Percentiles rank a stretch among this genome's conserved stretches.
Conservation (phyloP, 805 yeast genomes). For the Scheffersomyces ergatensis region DNA sequence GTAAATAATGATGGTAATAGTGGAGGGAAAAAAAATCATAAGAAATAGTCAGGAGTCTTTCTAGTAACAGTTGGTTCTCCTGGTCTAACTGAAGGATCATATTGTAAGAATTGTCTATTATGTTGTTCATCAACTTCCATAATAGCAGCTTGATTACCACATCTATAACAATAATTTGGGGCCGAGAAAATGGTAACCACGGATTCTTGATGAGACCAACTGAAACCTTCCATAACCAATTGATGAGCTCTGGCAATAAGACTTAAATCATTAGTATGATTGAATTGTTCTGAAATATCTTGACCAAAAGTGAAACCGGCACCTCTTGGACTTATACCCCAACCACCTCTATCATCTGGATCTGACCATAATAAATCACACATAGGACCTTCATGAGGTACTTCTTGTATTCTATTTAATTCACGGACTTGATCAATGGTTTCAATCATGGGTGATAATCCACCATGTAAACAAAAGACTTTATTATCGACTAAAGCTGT, state of each 20-base stretch:
- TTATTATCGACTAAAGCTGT: conserved; percentile 90
- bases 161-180: conserved; percentile 94
- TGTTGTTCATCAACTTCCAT: conserved; percentile 97
- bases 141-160: conserved; percentile 97
- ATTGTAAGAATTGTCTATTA: conserved; percentile 87
- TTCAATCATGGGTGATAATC: conserved; percentile 91
- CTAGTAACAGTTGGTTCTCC: conserved; percentile 97
- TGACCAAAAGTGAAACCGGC: conserved; percentile 98
- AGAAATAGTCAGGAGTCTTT: conserved; percentile 95
- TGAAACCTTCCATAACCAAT: conserved; percentile 95
- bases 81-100: conserved; percentile 95
- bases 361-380: conserved; percentile 96
- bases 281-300: conserved; percentile 90
- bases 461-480: conserved; percentile 92
- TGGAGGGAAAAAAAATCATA: conserved; percentile 32
- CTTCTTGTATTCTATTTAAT: conserved; percentile 89
- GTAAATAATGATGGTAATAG: background rate
- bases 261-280: conserved; percentile 81
- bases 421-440: conserved; percentile 90
- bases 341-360: conserved; percentile 96
- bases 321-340: conserved; percentile 98
- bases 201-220: conserved; percentile 91
- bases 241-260: conserved; percentile 95
- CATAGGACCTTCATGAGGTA: conserved; percentile 98
- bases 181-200: conserved; percentile 95